Conservation (phyloP, 2,329 filamentous ascomycete genomes). For the Stagonosporopsis chrysanthemi region DNA sequence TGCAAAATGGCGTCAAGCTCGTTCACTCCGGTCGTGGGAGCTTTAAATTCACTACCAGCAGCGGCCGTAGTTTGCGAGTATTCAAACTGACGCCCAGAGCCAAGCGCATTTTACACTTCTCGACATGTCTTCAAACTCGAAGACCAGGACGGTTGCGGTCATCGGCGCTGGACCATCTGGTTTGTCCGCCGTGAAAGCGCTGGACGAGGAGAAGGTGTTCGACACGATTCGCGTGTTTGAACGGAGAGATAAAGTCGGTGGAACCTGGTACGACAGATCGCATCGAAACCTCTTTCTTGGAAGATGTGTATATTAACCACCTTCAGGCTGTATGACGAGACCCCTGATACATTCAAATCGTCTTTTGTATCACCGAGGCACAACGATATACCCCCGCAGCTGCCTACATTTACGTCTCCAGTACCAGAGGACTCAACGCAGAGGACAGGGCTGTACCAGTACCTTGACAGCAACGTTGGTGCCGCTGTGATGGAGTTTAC, state of each 20-base stretch:
- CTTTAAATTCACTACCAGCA: background rate
- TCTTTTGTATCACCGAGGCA: background rate
- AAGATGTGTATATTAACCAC: background rate
- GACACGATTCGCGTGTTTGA: constrained; percentile 66
- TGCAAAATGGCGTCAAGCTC: constrained; percentile 11
- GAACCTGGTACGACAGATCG: constrained; percentile 62
- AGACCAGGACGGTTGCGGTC: constrained; percentile 2
- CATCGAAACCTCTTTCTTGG: background rate
- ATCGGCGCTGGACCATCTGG: constrained; percentile 10
- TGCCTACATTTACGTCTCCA: constrained; percentile 1
- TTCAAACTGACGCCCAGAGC: too few relatives aligned
- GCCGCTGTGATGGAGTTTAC: constrained; percentile 66
- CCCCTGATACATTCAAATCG: constrained; percentile 7
- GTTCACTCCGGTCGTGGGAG: background rate
- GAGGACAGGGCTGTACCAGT: constrained; percentile 56
- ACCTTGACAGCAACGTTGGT: constrained; percentile 71
- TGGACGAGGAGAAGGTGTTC: constrained; percentile 59
- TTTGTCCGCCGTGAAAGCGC: constrained; percentile 11
- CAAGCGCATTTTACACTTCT: background rate
- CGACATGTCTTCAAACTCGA: background rate
- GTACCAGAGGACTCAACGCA: constrained; percentile 21
- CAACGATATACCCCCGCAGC: background rate
- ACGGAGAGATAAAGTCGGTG: constrained; percentile 64
- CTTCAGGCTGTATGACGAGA: constrained; percentile 31
- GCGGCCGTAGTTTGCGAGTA: background rate